Base-by-base conservation (phyloP, 2,329 filamentous ascomycete genomes). In the Capronia americana region DNA sequence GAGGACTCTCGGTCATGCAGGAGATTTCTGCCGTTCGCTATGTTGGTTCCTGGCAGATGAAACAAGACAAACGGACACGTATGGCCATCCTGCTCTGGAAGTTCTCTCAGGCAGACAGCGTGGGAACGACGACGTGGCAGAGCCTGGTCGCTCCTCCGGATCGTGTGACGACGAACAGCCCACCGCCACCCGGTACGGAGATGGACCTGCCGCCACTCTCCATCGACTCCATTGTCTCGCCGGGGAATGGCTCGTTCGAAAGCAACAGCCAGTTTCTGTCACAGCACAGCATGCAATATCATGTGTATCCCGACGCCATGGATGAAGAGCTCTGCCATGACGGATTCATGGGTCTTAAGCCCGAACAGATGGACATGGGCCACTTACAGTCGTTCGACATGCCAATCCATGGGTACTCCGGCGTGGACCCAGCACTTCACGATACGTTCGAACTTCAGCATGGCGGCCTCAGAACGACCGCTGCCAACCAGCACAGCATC, bases 31-130 rank as follows among this genome's bases (percentile, higher is more conserved):
- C 79, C 8, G 73, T 73, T 1, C 58, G 48, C 11, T 32, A 20
- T 72, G 62, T 62, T 71, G 73, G 32, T 73, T 72, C 5, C 72
- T 75, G 73, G 34, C 69, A 66, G 12, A 73, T 74, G 20, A 73
- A 77, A 53, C 56, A 44, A 17, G 53, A 59, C 32, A 26, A 59
- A 11, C 74, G 75, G 50, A 77, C 78, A 68, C 74, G 78, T 28
- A 78, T 81, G 74, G 79, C 79, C 1, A 76, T 82, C 53, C 66
- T 83, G 14, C 74, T 81, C 20, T 83, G 81, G 81, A 80, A 78
- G 59, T 83, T 83, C 71, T 78, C 78, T 6, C 77, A 81, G 69
- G 79, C 79, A 17, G 75, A 74, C 6, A 76, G 80, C 63, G 77
- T 77, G 26, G 80, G 79, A 32, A 79, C 77, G 1, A 82, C 81